Percentiles rank a stretch among this genome's conserved stretches.
These are phyloP conservation scores for Austroboletus rostrupii DNA, from an alignment of 1,284 basidiomycete species.

Conservation along the genomic window DNA sequence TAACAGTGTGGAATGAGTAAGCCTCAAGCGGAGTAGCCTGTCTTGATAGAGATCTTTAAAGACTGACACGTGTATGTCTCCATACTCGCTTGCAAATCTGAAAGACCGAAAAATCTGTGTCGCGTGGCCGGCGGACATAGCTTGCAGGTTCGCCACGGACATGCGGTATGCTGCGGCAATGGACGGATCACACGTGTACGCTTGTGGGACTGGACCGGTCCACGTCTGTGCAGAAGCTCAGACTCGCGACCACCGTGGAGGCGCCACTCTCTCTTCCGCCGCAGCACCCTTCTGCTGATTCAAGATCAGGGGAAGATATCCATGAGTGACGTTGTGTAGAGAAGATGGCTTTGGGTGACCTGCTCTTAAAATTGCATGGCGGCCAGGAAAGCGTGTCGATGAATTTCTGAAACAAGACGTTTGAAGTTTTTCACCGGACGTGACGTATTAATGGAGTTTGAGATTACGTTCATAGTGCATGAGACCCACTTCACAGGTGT, in stretches of 20 bases:
- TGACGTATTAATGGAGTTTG: too few relatives aligned
- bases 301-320: neutral
- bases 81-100: neutral
- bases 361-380: too few relatives aligned
- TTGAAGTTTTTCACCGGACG: too few relatives aligned
- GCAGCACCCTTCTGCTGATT: neutral
- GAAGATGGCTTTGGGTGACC: too few relatives aligned
- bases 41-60: neutral
- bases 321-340: neutral
- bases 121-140: neutral
- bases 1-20: constrained; percentile 2
- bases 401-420: too few relatives aligned
- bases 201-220: neutral
- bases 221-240: neutral
- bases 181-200: neutral
- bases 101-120: too few relatives aligned
- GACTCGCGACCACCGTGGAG: neutral
- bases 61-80: constrained; percentile 4
- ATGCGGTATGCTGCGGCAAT: too few relatives aligned
- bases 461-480: too few relatives aligned
- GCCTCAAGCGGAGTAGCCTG: neutral
- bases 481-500: too few relatives aligned
- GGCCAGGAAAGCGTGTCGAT: too few relatives aligned
- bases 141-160: neutral
- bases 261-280: neutral